Base-by-base conservation (phyloP, 371 early-diverging fungal species). In the Dentiscutata heterogama region DNA sequence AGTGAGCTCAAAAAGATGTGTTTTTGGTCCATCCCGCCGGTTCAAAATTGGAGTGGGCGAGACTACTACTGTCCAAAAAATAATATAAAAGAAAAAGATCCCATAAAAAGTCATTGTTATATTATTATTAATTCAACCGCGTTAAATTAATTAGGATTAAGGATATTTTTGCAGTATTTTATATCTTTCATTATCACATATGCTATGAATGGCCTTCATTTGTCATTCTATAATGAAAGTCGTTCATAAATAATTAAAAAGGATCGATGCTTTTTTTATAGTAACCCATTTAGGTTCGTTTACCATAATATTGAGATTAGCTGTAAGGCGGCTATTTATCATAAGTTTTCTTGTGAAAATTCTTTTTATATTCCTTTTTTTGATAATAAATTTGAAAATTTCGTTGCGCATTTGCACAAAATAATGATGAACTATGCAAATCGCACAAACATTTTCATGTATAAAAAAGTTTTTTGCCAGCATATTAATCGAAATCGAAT, bases 41-140 rank as follows among this genome's bases (percentile, higher is more conserved):
- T 78, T 78, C 79, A 78, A 78, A 78, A 78, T 78, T 78, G 79
- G 79, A 67, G 79, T 78, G 79, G 79, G 67, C 79, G 64, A 78
- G 79, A 78, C 79, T 29, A 78, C 22, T 78, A 67, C 64, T 78
- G 67, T 27, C 79, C 79, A 78, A 78, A 78, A 22, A 78, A 78
- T 50, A 78, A 78, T 78, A 67, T 64, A 64, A 78, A 78, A 78
- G 67, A 65, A 67, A 53, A 78, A 78, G 67, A 78, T 78, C 53
- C 79, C 67, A 78, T 25, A 78, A 67, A 22, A 78, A 53, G 79
- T 53, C 65, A 78, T 78, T 53, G 46, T 78, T 78, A 78, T 78
- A 78, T 78, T 78, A 78, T 65, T 65, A 78, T 64, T 78, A 64
- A 20, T 31, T 67, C 39, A 67, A 39, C 18, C 39, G 16, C 78